Percentiles rank a stretch among this genome's conserved stretches.
Conservation (phyloP, 371 early-diverging fungal genomes). For the Mortierella sp. region DNA sequence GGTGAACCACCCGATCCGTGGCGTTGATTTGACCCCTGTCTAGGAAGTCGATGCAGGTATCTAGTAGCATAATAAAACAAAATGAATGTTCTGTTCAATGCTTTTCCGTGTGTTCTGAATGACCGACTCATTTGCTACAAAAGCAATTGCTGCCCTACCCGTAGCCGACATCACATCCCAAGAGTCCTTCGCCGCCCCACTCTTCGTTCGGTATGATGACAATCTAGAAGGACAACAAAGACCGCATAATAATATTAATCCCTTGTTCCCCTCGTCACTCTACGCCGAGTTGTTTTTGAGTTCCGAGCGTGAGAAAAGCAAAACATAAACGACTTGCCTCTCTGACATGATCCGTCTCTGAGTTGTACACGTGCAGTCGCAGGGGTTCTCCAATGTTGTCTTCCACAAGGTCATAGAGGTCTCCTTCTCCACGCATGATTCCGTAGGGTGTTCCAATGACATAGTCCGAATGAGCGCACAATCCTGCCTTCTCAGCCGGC, state of each 20-base stretch:
- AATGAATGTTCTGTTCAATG: neutral
- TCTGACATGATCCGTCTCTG: conserved; percentile 75
- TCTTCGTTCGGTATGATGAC: conserved; percentile 77
- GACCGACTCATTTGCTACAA: neutral
- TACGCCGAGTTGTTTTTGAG: neutral
- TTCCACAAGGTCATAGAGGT: conserved; percentile 74
- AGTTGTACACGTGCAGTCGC: conserved; percentile 75
- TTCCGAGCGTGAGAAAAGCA: neutral
- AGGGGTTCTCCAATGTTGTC: conserved; percentile 73
- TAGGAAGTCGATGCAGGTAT: conserved; percentile 53
- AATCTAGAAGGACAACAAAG: conserved; percentile 59
- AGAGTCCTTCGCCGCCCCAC: conserved; percentile 78
- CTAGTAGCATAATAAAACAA: conserved; percentile 4
- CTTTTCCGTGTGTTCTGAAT: neutral
- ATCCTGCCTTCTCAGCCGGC: conserved; percentile 80
- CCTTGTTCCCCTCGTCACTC: no score
- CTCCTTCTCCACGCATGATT: conserved; percentile 73
- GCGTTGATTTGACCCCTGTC: conserved; percentile 30
- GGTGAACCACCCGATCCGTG: conserved; percentile 23
- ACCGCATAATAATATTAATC: neutral
- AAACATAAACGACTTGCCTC: conserved; percentile 58
- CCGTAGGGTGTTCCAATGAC: conserved; percentile 78
- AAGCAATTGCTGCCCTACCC: conserved; percentile 53
- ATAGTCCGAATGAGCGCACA: conserved; percentile 76
- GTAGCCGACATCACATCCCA: conserved; percentile 81